These are phyloP conservation scores for Cucurbita ficifolia DNA, from an alignment of 306 rosid species.

Conservation along the genomic window DNA sequence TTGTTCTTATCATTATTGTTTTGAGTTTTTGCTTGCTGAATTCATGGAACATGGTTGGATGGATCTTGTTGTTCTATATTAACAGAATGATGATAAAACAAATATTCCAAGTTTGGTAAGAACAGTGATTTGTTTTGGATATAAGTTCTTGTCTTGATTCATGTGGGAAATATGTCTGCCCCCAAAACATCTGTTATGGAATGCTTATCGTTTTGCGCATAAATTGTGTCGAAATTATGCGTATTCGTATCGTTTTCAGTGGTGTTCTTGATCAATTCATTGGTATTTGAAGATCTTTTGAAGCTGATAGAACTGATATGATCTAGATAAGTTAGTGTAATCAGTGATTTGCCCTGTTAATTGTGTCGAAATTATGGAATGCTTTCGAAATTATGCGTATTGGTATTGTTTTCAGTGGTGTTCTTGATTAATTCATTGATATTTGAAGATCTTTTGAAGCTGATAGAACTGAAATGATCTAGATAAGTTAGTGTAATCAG, in stretches of 20 bases:
- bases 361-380: too few relatives aligned
- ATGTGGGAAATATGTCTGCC: not conserved
- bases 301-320: not conserved
- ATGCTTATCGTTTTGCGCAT: too few relatives aligned
- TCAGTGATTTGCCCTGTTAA: not conserved
- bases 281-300: not conserved
- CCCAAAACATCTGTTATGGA: not conserved
- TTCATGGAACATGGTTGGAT: not conserved
- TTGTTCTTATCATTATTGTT: constrained; percentile 10
- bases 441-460: not conserved
- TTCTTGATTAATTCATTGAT: not conserved
- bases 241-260: not conserved
- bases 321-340: not conserved
- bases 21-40: not conserved
- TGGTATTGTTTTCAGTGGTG: not conserved
- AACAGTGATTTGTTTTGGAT: not conserved
- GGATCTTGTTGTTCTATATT: not conserved
- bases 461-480: not conserved
- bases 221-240: too few relatives aligned
- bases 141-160: not conserved
- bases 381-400: not conserved
- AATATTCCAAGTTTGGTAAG: not conserved
- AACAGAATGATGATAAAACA: not conserved
- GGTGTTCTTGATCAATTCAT: not conserved
- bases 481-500: not conserved